phyloP scores from a whole-genome alignment of 148 eudicot species.

The Pouteria glomerata region DNA sequence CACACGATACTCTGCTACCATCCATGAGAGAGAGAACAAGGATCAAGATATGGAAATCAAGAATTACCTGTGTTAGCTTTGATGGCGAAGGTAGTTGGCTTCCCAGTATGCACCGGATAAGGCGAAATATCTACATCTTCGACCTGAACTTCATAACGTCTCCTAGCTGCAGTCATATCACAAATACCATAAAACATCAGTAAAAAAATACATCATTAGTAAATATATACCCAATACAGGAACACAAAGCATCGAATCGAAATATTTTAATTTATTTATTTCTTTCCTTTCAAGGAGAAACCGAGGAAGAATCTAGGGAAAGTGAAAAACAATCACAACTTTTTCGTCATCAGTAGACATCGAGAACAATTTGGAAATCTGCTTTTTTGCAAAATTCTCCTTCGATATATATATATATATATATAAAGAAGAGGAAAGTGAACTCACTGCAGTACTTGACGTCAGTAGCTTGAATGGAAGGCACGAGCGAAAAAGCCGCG shows the following conservation, averaged over 20 bases:
- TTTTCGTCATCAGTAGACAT: too few relatives aligned
- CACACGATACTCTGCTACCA: background rate
- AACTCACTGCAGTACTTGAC: conserved; percentile 17
- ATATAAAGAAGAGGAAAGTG: background rate
- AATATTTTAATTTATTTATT: too few relatives aligned
- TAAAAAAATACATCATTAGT: background rate
- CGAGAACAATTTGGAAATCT: too few relatives aligned
- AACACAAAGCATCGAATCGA: too few relatives aligned
- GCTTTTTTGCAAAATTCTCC: too few relatives aligned
- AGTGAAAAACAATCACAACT: too few relatives aligned
- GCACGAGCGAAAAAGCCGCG: conserved; percentile 5
- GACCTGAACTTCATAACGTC: conserved; percentile 17
- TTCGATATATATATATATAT: background rate
- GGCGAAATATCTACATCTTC: conserved; percentile 20
- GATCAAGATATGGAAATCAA: background rate
- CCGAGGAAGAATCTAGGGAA: too few relatives aligned
- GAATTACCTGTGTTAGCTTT: conserved; percentile 18
- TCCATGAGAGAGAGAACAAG: background rate
- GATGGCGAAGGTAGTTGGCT: conserved; percentile 18
- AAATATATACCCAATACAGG: too few relatives aligned
- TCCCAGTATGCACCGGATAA: conserved; percentile 14
- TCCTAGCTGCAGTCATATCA: background rate
- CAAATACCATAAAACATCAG: background rate
- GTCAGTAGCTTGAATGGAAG: conserved; percentile 13
- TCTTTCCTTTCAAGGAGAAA: too few relatives aligned